Base-by-base conservation (phyloP, 2,329 filamentous ascomycete genomes). In the Trichoderma polysporum region DNA sequence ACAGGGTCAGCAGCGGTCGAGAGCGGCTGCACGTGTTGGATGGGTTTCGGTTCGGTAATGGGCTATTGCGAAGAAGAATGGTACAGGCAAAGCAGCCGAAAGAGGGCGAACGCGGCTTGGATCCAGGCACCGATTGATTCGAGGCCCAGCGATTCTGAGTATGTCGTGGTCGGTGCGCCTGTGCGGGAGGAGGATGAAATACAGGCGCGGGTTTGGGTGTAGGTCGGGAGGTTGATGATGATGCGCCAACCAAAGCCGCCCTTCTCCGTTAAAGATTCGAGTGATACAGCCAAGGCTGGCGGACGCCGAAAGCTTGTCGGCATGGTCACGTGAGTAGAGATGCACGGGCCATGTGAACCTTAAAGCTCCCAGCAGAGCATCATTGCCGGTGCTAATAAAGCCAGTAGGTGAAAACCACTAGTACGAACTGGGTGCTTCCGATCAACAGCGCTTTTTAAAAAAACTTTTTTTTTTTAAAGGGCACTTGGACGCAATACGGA, bases 271-370 rank as follows among this genome's bases (percentile, higher is more conserved):
- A 35, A 50, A 65, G 60, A 50, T 65, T 64, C 60, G 62, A 66
- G 53, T 54, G 49, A 56, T 39, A 64, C 61, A 37, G 50, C 50
- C 27, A 64, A 64, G 50, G 61, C 37, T 53, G 27, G 29, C 25
- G 17, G 56, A 54, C 54, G 62, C 66, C 54, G 62, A 49, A 41
- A 47, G 39, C 59, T 50, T 45, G 25, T 54, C 33, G 68, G 68
- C 68, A 52, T 68, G 74, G 73, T 78, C 76, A 77, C 76, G 74
- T 77, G 76, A 77, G 71, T 65, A 41, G 33, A 2, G 22, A 68
- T 64, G 76, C 75, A 76, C 72, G 71, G 71, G 67, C 72, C 72
- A 70, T 12, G 17, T 47, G 50, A 35, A 62, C 59, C 31, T 62
- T 1, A 17, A n/a, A 33, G 25, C 50, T 15, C 13, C 49, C 25